Percentiles rank a stretch among this genome's conserved stretches.
These are phyloP conservation scores for Backusella mclennaniae DNA, from an alignment of 192 early-diverging fungal genomes.

Conservation along the genomic window DNA sequence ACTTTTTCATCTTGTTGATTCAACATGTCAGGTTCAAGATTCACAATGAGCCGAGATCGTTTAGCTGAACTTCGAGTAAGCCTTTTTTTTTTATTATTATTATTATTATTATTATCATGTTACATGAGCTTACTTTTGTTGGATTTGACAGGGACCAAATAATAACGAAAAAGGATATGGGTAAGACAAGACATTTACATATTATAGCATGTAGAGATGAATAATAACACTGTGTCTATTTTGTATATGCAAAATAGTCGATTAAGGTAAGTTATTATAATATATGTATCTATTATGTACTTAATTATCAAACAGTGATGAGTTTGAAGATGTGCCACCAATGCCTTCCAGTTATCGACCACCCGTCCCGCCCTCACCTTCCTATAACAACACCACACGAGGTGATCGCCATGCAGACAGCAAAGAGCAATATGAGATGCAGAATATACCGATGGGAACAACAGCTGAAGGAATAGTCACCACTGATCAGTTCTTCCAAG, in stretches of 20 bases:
- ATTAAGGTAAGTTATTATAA: neutral
- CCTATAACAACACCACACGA: slow-evolving; percentile 21
- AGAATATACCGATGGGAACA: slow-evolving; percentile 4
- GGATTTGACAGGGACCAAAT: slow-evolving; percentile 21
- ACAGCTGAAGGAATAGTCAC: slow-evolving; percentile 17
- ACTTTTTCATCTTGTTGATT: slow-evolving; percentile 17
- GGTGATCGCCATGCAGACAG: slow-evolving; percentile 28
- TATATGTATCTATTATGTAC: neutral
- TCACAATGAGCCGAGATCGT: slow-evolving; percentile 41
- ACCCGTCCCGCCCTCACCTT: slow-evolving; percentile 27
- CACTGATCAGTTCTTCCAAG: slow-evolving; percentile 36
- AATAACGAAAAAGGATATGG: slow-evolving; percentile 32
- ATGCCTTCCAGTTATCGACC: slow-evolving; percentile 19
- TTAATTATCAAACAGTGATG: slow-evolving; percentile 10
- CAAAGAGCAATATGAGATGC: slow-evolving; percentile 39
- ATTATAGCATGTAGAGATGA: neutral
- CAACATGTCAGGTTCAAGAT: slow-evolving; percentile 31
- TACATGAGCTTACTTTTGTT: neutral
- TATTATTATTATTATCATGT: neutral
- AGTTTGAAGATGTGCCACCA: slow-evolving; percentile 25
- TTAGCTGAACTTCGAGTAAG: slow-evolving; percentile 36
- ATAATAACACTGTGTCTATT: neutral
- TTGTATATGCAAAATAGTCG: neutral
- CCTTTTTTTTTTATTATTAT: too few species aligned
- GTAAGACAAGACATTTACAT: slow-evolving; percentile 16